Conservation (phyloP, 352 stramenopile genomes). For the Globisporangium uncinulatum region DNA sequence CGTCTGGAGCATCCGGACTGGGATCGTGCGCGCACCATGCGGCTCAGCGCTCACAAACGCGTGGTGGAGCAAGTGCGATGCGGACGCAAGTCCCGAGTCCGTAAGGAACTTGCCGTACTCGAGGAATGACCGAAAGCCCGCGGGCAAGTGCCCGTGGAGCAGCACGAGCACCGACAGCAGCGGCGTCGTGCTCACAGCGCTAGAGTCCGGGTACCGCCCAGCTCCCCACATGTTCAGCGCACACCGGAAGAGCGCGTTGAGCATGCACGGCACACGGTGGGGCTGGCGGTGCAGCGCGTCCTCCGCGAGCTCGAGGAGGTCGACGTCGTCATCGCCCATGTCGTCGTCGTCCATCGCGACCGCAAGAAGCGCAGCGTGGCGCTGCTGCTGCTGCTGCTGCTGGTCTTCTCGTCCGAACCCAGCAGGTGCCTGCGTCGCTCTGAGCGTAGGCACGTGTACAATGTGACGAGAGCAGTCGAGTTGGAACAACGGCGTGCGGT, state of each 20-base stretch:
- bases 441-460: neutral
- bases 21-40: neutral
- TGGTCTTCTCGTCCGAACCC: neutral
- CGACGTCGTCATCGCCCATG: neutral
- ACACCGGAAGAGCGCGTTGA: slow-evolving; percentile 32
- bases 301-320: neutral
- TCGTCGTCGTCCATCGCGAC: slow-evolving; percentile 11
- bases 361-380: slow-evolving; percentile 10
- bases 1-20: slow-evolving; percentile 5
- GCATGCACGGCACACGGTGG: slow-evolving; percentile 7
- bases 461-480: slow-evolving; percentile 13
- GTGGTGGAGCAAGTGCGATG: slow-evolving; percentile 44
- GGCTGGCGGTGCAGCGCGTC: slow-evolving; percentile 6
- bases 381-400: neutral
- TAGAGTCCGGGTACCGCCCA: slow-evolving; percentile 32
- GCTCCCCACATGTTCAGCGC: slow-evolving; percentile 32
- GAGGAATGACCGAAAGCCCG: slow-evolving; percentile 45
- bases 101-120: slow-evolving; percentile 65
- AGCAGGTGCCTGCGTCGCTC: too few relatives aligned
- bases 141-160: slow-evolving; percentile 24
- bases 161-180: slow-evolving; percentile 31
- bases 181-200: slow-evolving; percentile 15
- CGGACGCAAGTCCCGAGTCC: slow-evolving; percentile 28
- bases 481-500: slow-evolving; percentile 9
- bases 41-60: slow-evolving; percentile 24